Evolutionary conservation across 169 alveolate species (phyloP).

Genomic region (Perkinsus marinus): DNA sequence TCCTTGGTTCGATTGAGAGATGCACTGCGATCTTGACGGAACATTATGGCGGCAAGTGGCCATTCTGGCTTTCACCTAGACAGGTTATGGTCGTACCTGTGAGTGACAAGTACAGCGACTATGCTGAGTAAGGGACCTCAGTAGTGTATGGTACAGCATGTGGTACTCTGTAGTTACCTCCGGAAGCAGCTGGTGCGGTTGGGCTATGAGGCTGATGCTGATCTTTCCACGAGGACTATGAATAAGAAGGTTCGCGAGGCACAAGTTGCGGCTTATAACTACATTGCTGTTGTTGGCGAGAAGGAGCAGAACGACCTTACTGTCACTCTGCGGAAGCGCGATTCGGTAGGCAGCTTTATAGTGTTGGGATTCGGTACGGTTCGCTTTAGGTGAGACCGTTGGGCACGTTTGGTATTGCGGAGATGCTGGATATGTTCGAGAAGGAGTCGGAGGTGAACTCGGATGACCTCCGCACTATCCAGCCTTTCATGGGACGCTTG

Average conservation of each 20-base stretch:
- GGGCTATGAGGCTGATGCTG: constrained; percentile 83
- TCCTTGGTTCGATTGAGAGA: constrained; percentile 89
- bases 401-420: neutral
- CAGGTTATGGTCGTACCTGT: constrained; percentile 86
- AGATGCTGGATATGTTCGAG: neutral
- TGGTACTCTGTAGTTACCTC: neutral
- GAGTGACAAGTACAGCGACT: constrained; percentile 68
- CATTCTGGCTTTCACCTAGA: constrained; percentile 97
- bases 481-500: neutral
- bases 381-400: neutral
- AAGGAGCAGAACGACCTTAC: constrained; percentile 70
- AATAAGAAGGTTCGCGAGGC: constrained; percentile 90
- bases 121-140: constrained; percentile 66
- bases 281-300: constrained; percentile 89
- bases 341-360: constrained; percentile 33
- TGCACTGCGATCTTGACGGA: constrained; percentile 87
- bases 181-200: neutral
- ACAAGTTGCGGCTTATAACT: constrained; percentile 82
- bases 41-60: constrained; percentile 95
- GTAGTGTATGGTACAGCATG: too few species aligned
- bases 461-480: neutral
- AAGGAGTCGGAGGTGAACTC: neutral
- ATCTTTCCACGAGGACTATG: constrained; percentile 73
- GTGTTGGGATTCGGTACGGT: constrained; percentile 40
- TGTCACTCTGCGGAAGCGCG: constrained; percentile 69